A percentile compares a stretch with the other conserved stretches of the same genome.
Conservation (phyloP, 352 stramenopile genomes). For the Blastocystis sp. region DNA sequence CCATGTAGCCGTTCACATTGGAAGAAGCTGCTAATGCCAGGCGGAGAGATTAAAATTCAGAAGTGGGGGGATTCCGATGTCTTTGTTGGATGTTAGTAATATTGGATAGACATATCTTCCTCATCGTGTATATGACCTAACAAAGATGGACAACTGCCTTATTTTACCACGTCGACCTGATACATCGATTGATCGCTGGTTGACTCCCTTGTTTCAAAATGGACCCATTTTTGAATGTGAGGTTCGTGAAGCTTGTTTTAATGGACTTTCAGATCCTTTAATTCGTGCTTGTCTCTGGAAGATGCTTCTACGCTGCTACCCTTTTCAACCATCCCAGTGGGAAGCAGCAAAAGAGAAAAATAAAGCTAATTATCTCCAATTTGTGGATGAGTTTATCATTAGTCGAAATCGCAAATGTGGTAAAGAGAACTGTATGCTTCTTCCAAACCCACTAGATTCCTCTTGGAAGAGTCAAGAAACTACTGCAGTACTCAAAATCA, state of each 20-base stretch:
- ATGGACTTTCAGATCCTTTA: slow-evolving; percentile 51
- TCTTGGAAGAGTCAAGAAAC: slow-evolving; percentile 37
- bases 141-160: neutral
- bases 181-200: neutral
- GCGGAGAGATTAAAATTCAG: neutral
- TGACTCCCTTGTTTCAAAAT: neutral
- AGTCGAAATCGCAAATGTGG: slow-evolving; percentile 10
- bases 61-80: neutral
- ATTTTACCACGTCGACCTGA: neutral
- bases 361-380: slow-evolving; percentile 47
- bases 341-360: neutral
- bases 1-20: neutral
- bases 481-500: neutral
- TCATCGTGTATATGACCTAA: slow-evolving; percentile 6
- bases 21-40: neutral
- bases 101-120: slow-evolving; percentile 37
- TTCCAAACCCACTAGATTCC: slow-evolving; percentile 6
- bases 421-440: slow-evolving; percentile 21
- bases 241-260: slow-evolving; percentile 56
- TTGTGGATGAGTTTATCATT: slow-evolving; percentile 67
- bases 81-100: neutral
- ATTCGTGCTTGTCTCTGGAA: slow-evolving; percentile 63
- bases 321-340: slow-evolving; percentile 55
- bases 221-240: slow-evolving; percentile 43
- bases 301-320: slow-evolving; percentile 41